Evolutionary conservation across 2,329 filamentous ascomycete species (phyloP).

Genomic region (Fusarium veterinarium): DNA sequence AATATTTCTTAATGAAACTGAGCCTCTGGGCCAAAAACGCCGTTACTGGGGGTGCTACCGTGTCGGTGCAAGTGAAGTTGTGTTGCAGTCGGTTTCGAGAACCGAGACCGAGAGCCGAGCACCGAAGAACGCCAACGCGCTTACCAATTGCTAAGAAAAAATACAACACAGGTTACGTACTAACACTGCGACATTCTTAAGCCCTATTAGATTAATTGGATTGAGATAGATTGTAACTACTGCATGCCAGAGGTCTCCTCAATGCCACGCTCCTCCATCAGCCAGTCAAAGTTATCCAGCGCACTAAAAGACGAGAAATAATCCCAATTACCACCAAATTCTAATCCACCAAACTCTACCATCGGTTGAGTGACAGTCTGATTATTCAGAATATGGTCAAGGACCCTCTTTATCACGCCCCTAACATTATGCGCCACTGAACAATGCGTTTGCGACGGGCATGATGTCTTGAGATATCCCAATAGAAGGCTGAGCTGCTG

Average conservation of each 20-base stretch:
- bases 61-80: not conserved
- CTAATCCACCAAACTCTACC: rapidly evolving
- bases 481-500: not conserved
- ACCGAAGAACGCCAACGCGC: not conserved
- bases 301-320: not conserved
- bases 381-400: not conserved
- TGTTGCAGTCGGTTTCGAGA: not conserved
- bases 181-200: not conserved
- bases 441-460: not conserved
- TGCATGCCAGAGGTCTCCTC: rapidly evolving
- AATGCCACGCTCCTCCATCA: not conserved
- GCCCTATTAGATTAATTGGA: rapidly evolving
- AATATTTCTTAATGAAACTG: rapidly evolving
- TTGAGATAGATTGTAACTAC: rapidly evolving
- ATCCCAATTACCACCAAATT: not conserved
- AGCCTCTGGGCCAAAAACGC: rapidly evolving
- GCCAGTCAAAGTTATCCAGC: not conserved
- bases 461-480: not conserved
- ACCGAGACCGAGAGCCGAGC: not conserved
- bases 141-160: rapidly evolving
- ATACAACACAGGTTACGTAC: not conserved
- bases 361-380: rapidly evolving
- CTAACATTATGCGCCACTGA: not conserved
- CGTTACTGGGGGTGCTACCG: rapidly evolving
- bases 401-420: not conserved